Evolutionary conservation across 768 basidiomycete genomes (phyloP), one percentile per base, ranked within the genome.

Genomic region (Panaeolus papilionaceus): DNA sequence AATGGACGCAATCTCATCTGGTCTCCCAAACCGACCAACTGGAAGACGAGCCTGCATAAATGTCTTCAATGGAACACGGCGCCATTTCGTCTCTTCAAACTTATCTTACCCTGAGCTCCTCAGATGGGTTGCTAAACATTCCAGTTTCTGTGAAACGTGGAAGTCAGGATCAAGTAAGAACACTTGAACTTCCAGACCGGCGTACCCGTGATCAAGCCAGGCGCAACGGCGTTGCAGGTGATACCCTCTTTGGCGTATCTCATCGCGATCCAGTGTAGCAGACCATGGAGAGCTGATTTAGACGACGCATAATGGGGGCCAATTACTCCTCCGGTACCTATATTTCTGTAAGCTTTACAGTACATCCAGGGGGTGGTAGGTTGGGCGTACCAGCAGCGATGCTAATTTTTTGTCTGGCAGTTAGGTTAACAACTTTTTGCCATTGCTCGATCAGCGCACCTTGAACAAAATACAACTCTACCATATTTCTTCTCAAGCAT

Each of bases 301-400:
- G 86, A 86, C 0, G 85, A 86, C 6, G 86, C 85, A 64, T 88
- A 87, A 66, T 88, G 86, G 0, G 86, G 86, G 0, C 86, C 86
- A 51, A 88, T 78, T 1, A 87, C 83, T 1, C 86, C 86, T 12
- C 86, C 86, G 28, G 80, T 84, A 1, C 82, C 84, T 76, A 10
- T 11, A 7, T 26, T 45, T 10, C n/a, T 64, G 45, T 51, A 38
- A 7, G 47, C 26, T 4, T 18, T 3, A 18, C 42, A 44, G 42
- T 8, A 40, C 39, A 14, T 5, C 3, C 2, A 40, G 4, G 7
- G 10, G 1, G 7, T 14, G 7, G 14, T 10, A 40, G 9, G 2
- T 2, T 40, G 39, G 0, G 14, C 2, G 39, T 67, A 79, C 83
- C 79, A 6, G 86, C 83, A 12, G 85, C 85, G 44, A 86, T 82